Evolutionary conservation across 331 rosid species (phyloP).

Genomic region (Malus hybrid): DNA sequence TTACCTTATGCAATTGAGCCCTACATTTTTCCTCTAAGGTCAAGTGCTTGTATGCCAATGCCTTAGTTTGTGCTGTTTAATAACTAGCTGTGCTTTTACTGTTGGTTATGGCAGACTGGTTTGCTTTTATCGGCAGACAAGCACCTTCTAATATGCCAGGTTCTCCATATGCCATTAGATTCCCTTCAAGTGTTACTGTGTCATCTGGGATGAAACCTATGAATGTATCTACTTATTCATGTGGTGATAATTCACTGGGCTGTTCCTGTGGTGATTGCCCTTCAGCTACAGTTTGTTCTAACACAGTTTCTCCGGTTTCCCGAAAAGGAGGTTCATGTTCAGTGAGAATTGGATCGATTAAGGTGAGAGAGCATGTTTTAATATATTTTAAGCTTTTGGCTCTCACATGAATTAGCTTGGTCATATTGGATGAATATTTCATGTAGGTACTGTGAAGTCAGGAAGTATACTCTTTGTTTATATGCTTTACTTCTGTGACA

Average conservation of each 20-base stretch:
- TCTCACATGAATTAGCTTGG: not conserved
- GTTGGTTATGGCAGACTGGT: slow-evolving; percentile 73
- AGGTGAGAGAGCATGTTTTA: slow-evolving; percentile 41
- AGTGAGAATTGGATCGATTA: slow-evolving; percentile 65
- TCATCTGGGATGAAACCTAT: slow-evolving; percentile 81
- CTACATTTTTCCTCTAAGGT: slow-evolving; percentile 3
- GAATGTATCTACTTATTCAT: slow-evolving; percentile 90
- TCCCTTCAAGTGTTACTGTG: slow-evolving; percentile 39
- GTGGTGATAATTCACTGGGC: slow-evolving; percentile 84
- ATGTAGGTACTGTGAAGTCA: not conserved
- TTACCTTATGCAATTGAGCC: not conserved
- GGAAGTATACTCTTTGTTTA: slow-evolving; percentile 2
- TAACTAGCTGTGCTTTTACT: slow-evolving; percentile 14
- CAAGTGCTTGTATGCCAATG: slow-evolving; percentile 9
- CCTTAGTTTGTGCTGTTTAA: slow-evolving; percentile 7
- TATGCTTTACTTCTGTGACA: slow-evolving; percentile 23
- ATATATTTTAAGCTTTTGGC: not conserved
- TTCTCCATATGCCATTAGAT: slow-evolving; percentile 80
- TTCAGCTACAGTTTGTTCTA: slow-evolving; percentile 68
- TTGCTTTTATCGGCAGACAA: slow-evolving; percentile 73
- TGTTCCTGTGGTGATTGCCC: slow-evolving; percentile 99
- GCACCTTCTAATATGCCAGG: slow-evolving; percentile 53
- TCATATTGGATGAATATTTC: not conserved
- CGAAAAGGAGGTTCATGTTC: slow-evolving; percentile 54
- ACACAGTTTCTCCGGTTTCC: slow-evolving; percentile 46